These are phyloP conservation scores for Cercospora citrullina DNA, from an alignment of 2,329 filamentous ascomycete genomes.

Conservation along the genomic window DNA sequence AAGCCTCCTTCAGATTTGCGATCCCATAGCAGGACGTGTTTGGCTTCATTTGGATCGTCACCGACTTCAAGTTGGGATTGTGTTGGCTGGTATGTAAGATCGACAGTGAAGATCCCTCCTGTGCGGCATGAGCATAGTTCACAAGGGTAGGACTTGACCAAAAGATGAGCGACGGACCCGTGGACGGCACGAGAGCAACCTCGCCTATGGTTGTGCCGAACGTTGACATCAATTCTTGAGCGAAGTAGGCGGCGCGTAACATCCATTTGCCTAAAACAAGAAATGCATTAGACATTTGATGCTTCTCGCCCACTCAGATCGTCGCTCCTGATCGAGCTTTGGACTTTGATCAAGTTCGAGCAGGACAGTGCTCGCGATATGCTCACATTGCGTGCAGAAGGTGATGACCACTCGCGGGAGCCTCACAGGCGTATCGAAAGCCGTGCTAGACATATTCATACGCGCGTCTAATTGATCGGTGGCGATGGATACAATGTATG, in stretches of 20 bases:
- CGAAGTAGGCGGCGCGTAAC: slow-evolving; percentile 62
- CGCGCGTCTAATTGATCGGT: neutral
- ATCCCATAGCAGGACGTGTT: slow-evolving; percentile 75
- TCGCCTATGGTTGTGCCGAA: slow-evolving; percentile 83
- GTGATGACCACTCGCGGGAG: slow-evolving; percentile 80
- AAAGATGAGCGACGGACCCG: slow-evolving; percentile 51
- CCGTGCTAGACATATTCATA: neutral
- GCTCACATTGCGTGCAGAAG: slow-evolving; percentile 77
- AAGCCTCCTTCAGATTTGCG: slow-evolving; percentile 84
- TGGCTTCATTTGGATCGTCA: slow-evolving; percentile 18
- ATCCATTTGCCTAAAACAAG: slow-evolving; percentile 31
- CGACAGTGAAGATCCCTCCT: slow-evolving; percentile 72
- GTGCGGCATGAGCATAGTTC: neutral
- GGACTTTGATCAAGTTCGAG: slow-evolving; percentile 18
- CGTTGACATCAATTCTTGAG: slow-evolving; percentile 91
- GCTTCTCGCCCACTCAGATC: slow-evolving; percentile 8
- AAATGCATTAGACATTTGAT: neutral
- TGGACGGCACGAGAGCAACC: slow-evolving; percentile 80
- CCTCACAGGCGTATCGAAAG: slow-evolving; percentile 2
- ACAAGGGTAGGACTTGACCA: neutral
- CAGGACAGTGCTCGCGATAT: neutral
- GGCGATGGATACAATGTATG: neutral
- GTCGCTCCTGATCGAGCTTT: slow-evolving; percentile 16
- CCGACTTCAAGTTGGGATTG: slow-evolving; percentile 12
- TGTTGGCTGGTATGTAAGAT: slow-evolving; percentile 52